Evolutionary conservation across 2,329 filamentous ascomycete genomes (phyloP).

Genomic region (Talaromyces sp.): DNA sequence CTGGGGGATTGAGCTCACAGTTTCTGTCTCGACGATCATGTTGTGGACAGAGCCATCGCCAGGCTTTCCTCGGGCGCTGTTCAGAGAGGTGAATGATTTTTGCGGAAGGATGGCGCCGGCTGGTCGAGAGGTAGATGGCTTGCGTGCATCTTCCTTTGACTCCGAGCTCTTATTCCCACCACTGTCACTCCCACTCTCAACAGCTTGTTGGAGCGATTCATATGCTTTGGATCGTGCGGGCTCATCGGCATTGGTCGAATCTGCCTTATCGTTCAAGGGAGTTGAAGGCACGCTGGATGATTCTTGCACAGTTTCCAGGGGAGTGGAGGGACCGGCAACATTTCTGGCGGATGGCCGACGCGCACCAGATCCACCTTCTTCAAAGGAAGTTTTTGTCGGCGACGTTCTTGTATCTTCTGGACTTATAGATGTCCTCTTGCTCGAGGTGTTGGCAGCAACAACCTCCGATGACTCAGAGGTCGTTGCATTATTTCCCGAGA

Average conservation of each 20-base stretch:
- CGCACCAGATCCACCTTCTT: constrained; percentile 33
- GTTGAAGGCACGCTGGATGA: constrained; percentile 73
- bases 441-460: constrained; percentile 32
- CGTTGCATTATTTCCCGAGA: constrained; percentile 7
- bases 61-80: constrained; percentile 60
- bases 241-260: constrained; percentile 35
- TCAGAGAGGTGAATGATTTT: constrained; percentile 64
- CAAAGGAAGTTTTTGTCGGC: constrained; percentile 37
- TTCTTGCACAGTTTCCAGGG: constrained; percentile 87
- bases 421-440: constrained; percentile 22
- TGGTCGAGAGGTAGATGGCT: constrained; percentile 35
- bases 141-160: constrained; percentile 32
- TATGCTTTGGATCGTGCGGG: constrained; percentile 30
- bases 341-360: constrained; percentile 57
- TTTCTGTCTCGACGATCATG: constrained; percentile 98
- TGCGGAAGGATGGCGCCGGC: constrained; percentile 55
- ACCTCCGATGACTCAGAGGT: constrained; percentile 20
- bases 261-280: constrained; percentile 45
- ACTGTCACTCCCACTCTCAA: constrained; percentile 57
- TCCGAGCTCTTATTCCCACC: constrained; percentile 39
- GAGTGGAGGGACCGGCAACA: constrained; percentile 55
- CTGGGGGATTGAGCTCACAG: constrained; percentile 85
- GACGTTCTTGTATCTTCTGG: constrained; percentile 20
- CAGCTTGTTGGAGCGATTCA: constrained; percentile 42
- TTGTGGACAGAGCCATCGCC: constrained; percentile 72